Base-by-base conservation (phyloP, 176 grass and related monocot species). In the Pharus latifolius region DNA sequence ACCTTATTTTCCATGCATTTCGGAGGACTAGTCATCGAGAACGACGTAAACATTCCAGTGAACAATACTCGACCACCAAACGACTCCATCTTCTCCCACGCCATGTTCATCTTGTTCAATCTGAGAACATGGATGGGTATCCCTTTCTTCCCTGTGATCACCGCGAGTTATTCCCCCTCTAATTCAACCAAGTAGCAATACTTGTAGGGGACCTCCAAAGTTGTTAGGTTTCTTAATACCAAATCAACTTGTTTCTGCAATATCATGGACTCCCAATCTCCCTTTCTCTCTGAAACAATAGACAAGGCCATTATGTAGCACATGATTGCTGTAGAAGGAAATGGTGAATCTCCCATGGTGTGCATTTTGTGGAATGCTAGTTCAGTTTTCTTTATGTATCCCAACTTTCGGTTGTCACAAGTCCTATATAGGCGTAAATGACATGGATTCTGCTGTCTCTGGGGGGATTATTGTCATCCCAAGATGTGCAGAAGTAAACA, bases 291-390 rank as follows among this genome's bases (percentile, higher is more conserved):
- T n/a, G n/a, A n/a, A n/a, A n/a, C n/a, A n/a, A n/a, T n/a, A n/a
- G n/a, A n/a, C n/a, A n/a, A 69, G 18, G 49, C 67, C 67, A 47
- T 27, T 54, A 47, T 70, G 67, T 47, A 70, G 35, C 65, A 69
- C 47, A n/a, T 28, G 65, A 12, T 24, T 24, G 44, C 46, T 33
- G 65, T 18, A 52, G 3, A 0, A 25, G 3, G 47, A 26, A 42
- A 20, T 48, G 22, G 6, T 25, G 12, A 52, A 69, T n/a, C 2
- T 29, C 18, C 6, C 6, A 2, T 22, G n/a, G 22, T 38, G 4
- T 9, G 16, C 18, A 68, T 14, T 12, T 30, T 20, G 43, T 44
- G 15, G 15, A 51, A 51, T 50, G 30, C 17, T 16, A 13, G 13
- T 1, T 14, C 29, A 17, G 63, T 12, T 29, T 46, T 28, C 30